A percentile compares a stretch with the other conserved stretches of the same genome.
Conservation (phyloP, 2,329 filamentous ascomycete species). For the Emydomyces testavorans region DNA sequence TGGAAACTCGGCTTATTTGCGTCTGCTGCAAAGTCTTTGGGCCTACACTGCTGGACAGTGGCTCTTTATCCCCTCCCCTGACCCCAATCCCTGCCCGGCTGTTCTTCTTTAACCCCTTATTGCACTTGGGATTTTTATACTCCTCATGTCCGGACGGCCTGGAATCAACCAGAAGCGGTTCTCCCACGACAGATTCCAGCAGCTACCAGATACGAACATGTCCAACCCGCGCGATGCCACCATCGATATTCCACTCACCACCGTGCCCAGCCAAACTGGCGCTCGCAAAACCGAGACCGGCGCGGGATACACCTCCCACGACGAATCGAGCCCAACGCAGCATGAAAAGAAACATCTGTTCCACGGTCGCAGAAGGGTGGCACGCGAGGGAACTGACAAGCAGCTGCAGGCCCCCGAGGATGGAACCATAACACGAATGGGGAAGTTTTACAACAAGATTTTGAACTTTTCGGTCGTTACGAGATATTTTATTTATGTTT, state of each 20-base stretch:
- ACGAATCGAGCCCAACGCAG: constrained; percentile 18
- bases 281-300: constrained; percentile 33
- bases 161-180: constrained; percentile 33
- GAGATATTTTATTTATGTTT: constrained; percentile 52
- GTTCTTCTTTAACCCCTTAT: background rate
- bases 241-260: constrained; percentile 51
- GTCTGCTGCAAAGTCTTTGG: too few relatives aligned
- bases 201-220: constrained; percentile 33
- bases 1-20: too few relatives aligned
- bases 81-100: background rate
- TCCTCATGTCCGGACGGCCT: constrained; percentile 23
- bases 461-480: constrained; percentile 53
- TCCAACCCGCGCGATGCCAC: constrained; percentile 43
- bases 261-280: constrained; percentile 41
- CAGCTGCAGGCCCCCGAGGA: constrained; percentile 38
- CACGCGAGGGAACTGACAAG: constrained; percentile 22
- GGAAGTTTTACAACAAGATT: constrained; percentile 49
- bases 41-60: too few relatives aligned
- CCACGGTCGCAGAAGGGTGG: constrained; percentile 27
- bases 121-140: background rate
- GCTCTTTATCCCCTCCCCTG: background rate
- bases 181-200: constrained; percentile 37
- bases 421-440: constrained; percentile 48
- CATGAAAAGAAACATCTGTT: constrained; percentile 25
- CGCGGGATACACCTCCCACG: constrained; percentile 23